Base-by-base conservation (phyloP, 306 rosid species). In the Vicia faba region DNA sequence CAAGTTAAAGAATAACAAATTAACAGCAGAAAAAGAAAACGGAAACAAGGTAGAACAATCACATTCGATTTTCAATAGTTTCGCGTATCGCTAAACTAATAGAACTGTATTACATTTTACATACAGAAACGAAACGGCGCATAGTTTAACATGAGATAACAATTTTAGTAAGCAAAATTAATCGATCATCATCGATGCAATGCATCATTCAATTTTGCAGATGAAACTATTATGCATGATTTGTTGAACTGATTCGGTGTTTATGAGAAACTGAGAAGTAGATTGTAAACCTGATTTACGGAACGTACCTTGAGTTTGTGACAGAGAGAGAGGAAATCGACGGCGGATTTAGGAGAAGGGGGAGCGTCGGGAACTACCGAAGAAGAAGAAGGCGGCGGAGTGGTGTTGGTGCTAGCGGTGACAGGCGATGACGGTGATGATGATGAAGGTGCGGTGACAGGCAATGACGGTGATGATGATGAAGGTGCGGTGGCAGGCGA, bases 261-360 rank as follows among this genome's bases (percentile, higher is more conserved):
- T 50, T 8, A 49, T 18, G 19, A 48, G 51, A 74, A 74, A 11
- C 63, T 19, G 49, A 29, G 43, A 38, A 45, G 68, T 16, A 35
- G 5, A 45, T 57, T 11, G 3, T 40, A 26, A 45, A 58, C 10
- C 25, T 58, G 7, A 45, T 75, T 25, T 38, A 36, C 1, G 26
- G 10, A 64, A 74, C 59, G 72, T 33, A 50, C 79, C 79, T 92
- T 92, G 14, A 92, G 96, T 64, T 82, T 81, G 78, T 87, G 95
- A 62, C 98, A 92, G 44, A 92, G 69, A 4, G 88, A 69, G 80
- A 92, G 96, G 76, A 92, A 89, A 78, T 92, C 89, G 31, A 92
- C 85, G 70, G 85, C 89, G 2, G 89, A 82, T 38, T 87, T 74
- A 69, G 88, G 84, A 12, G 89, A 74, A 51, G 88, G 68, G 54